Evolutionary conservation across 805 yeast genomes (phyloP).

Genomic region (Spathaspora sp.): DNA sequence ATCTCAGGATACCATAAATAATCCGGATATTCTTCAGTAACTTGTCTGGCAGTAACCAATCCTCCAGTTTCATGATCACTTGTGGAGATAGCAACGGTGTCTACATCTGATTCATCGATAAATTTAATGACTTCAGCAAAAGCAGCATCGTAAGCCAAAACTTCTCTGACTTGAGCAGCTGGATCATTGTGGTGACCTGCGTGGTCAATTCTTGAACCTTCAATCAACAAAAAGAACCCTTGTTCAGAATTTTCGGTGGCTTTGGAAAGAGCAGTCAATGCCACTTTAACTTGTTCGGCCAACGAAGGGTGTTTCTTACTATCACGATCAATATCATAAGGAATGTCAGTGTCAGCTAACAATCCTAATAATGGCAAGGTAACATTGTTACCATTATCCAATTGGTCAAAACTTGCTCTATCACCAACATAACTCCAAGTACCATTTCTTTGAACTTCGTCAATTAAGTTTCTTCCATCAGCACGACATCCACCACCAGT

Average conservation of each 20-base stretch:
- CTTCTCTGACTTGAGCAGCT: conserved; percentile 90
- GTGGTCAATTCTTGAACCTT: conserved; percentile 93
- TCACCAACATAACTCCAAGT: conserved; percentile 59
- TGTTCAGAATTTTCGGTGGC: conserved; percentile 71
- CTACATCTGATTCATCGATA: conserved; percentile 64
- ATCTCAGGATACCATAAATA: conserved; percentile 85
- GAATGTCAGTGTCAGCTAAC: conserved; percentile 73
- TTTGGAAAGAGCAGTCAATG: conserved; percentile 60
- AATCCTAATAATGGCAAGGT: conserved; percentile 73
- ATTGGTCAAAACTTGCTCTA: conserved; percentile 54
- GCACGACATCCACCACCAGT: conserved; percentile 60
- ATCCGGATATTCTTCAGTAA: conserved; percentile 68
- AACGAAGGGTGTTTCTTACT: conserved; percentile 63
- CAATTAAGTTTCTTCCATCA: conserved; percentile 67
- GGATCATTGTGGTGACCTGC: conserved; percentile 95
- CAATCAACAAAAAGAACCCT: conserved; percentile 84
- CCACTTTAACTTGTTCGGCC: conserved; percentile 73
- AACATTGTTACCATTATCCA: conserved; percentile 56
- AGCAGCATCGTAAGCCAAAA: conserved; percentile 81
- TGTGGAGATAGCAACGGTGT: conserved; percentile 75
- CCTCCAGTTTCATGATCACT: conserved; percentile 98
- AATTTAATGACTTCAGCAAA: conserved; percentile 70
- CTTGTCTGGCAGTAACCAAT: conserved; percentile 79
- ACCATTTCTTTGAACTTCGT: conserved; percentile 57
- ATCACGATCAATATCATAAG: conserved; percentile 79